Evolutionary conservation across 176 grass and related monocot genomes (phyloP).

Genomic region (Hsuehochloa calcarea): DNA sequence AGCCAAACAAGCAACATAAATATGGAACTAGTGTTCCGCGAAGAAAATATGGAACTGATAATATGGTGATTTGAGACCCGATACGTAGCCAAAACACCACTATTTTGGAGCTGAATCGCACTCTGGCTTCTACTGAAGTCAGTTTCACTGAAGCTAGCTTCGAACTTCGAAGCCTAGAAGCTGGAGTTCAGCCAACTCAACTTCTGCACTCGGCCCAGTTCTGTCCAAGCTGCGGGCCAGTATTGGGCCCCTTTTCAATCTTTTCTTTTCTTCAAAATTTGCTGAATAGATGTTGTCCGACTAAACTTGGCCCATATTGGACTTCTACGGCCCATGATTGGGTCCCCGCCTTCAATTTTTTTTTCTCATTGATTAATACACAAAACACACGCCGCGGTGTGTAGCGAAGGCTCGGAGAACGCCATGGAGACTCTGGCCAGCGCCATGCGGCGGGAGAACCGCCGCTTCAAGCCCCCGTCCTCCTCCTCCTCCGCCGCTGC

Average conservation of each 20-base stretch:
- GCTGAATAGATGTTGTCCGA: background rate
- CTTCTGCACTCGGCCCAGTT: background rate
- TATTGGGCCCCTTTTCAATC: background rate
- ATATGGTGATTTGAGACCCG: too few species aligned
- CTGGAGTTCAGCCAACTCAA: background rate
- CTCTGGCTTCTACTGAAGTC: background rate
- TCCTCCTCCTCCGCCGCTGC: background rate
- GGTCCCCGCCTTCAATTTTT: too few species aligned
- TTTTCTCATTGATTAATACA: background rate
- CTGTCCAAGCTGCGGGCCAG: background rate
- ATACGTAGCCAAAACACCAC: too few species aligned
- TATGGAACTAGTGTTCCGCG: too few species aligned
- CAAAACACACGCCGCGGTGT: background rate
- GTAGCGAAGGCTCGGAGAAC: conserved; percentile 24
- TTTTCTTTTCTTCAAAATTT: too few species aligned
- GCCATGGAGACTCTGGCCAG: conserved; percentile 77
- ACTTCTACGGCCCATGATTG: background rate
- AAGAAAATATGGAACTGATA: too few species aligned
- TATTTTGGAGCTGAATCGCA: too few species aligned
- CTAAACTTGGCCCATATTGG: background rate
- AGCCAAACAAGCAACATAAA: too few species aligned
- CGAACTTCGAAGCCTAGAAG: background rate
- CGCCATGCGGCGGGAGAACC: conserved; percentile 51
- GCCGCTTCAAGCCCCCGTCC: conserved; percentile 47
- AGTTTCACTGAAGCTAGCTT: background rate